Evolutionary conservation across 371 early-diverging fungal genomes (phyloP).

Genomic region (Saksenaea oblongispora): DNA sequence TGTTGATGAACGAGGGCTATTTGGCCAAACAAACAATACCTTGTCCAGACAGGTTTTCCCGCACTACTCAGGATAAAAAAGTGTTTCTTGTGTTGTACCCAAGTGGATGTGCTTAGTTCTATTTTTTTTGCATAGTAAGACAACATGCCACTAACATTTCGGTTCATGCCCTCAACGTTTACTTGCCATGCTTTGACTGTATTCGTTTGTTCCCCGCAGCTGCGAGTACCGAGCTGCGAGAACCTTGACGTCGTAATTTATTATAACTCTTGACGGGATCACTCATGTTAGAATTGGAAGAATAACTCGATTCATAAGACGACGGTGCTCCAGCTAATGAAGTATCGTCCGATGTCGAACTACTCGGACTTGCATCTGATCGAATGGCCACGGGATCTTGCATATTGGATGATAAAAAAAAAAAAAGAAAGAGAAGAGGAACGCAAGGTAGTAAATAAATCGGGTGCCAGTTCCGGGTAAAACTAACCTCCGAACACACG

Average conservation of each 20-base stretch:
- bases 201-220: slow-evolving; percentile 8
- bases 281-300: slow-evolving; percentile 37
- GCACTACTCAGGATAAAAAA: slow-evolving; percentile 84
- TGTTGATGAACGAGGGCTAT: background rate
- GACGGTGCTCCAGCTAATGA: slow-evolving; percentile 16
- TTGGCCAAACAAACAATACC: slow-evolving; percentile 32
- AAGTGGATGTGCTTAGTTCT: slow-evolving; percentile 28
- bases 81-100: slow-evolving; percentile 74
- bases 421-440: background rate
- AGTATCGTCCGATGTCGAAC: slow-evolving; percentile 15
- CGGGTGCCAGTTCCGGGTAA: background rate
- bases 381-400: slow-evolving; percentile 10
- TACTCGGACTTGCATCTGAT: slow-evolving; percentile 4
- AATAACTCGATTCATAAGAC: slow-evolving; percentile 34
- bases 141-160: background rate
- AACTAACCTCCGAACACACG: background rate
- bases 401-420: background rate
- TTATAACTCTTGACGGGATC: slow-evolving; percentile 38
- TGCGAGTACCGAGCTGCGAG: slow-evolving; percentile 34
- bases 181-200: slow-evolving; percentile 15
- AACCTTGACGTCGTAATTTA: slow-evolving; percentile 40
- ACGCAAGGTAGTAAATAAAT: background rate
- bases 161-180: background rate
- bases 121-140: background rate
- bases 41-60: slow-evolving; percentile 87